These are phyloP conservation scores for Diaporthe sp. DNA, from an alignment of 2,329 filamentous ascomycete genomes.

Conservation along the genomic window DNA sequence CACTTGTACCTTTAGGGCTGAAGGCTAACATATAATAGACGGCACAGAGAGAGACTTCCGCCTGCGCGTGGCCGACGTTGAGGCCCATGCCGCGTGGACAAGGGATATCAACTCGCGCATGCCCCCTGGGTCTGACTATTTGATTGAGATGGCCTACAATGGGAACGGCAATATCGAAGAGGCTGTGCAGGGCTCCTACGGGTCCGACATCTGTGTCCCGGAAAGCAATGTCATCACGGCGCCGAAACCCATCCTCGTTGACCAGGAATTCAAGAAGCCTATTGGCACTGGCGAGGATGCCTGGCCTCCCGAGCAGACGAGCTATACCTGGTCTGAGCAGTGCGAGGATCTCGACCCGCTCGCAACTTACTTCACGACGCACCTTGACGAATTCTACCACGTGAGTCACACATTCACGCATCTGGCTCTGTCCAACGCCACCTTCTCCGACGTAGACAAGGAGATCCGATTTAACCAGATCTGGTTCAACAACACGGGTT, in stretches of 20 bases:
- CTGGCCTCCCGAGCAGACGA: conserved; percentile 4
- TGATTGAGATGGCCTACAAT: conserved; percentile 11
- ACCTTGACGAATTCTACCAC: conserved; percentile 16
- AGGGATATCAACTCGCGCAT: conserved; percentile 8
- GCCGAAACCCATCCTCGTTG: neutral
- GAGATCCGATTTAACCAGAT: conserved; percentile 17
- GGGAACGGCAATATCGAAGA: conserved; percentile 11
- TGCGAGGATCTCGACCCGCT: conserved; percentile 15
- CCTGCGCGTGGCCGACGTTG: neutral
- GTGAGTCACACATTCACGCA: conserved; percentile 21
- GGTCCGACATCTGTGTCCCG: neutral
- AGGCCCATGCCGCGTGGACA: conserved; percentile 15
- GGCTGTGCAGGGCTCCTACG: neutral
- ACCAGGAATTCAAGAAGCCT: conserved; percentile 23
- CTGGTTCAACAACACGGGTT: conserved; percentile 13
- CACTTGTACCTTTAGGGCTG: too few species aligned
- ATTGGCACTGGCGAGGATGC: neutral
- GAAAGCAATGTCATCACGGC: neutral
- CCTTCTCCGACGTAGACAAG: conserved; percentile 7
- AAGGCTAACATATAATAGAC: neutral
- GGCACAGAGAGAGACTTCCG: neutral
- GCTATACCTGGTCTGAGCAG: conserved; percentile 15
- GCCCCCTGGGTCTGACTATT: conserved; percentile 9
- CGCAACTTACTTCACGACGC: conserved; percentile 5
- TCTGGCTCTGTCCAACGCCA: conserved; percentile 7